Conservation (phyloP, 352 stramenopile species). For the Peronospora farinosa region DNA sequence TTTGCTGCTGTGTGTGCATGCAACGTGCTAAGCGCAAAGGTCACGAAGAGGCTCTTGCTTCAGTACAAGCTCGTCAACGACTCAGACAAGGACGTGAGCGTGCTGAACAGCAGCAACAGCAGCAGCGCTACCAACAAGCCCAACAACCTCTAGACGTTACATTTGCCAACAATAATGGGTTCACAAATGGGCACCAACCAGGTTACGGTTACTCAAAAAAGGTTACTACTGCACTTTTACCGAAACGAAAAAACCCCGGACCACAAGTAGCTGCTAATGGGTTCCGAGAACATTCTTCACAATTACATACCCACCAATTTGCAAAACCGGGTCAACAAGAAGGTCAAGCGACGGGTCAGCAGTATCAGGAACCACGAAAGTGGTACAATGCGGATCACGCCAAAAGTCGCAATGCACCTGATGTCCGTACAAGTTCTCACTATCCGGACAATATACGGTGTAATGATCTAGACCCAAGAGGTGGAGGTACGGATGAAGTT, state of each 20-base stretch:
- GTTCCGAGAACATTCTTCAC: constrained; percentile 24
- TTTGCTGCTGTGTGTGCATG: constrained; percentile 77
- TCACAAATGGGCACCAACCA: constrained; percentile 27
- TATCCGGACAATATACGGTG: constrained; percentile 33
- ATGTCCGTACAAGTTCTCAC: constrained; percentile 9
- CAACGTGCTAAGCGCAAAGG: constrained; percentile 74
- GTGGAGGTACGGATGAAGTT: constrained; percentile 22
- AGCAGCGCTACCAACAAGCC: constrained; percentile 45
- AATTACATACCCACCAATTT: constrained; percentile 29
- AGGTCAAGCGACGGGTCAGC: constrained; percentile 10
- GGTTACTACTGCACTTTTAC: constrained; percentile 18
- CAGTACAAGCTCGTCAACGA: constrained; percentile 49
- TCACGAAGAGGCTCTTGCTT: constrained; percentile 52
- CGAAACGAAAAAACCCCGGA: constrained; percentile 22
- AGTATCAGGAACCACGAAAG: constrained; percentile 22
- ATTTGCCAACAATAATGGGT: constrained; percentile 23
- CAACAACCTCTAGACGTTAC: constrained; percentile 30
- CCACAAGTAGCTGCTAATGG: constrained; percentile 43
- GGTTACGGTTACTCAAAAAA: constrained; percentile 33
- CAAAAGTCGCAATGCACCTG: constrained; percentile 8
- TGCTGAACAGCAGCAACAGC: constrained; percentile 32
- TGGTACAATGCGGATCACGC: constrained; percentile 15
- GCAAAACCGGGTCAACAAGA: constrained; percentile 17
- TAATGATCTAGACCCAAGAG: constrained; percentile 24
- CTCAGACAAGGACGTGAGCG: constrained; percentile 37